A percentile compares a stretch with the other conserved stretches of the same genome.
Conservation (phyloP, 805 yeast species). For the Candida loeiensis region DNA sequence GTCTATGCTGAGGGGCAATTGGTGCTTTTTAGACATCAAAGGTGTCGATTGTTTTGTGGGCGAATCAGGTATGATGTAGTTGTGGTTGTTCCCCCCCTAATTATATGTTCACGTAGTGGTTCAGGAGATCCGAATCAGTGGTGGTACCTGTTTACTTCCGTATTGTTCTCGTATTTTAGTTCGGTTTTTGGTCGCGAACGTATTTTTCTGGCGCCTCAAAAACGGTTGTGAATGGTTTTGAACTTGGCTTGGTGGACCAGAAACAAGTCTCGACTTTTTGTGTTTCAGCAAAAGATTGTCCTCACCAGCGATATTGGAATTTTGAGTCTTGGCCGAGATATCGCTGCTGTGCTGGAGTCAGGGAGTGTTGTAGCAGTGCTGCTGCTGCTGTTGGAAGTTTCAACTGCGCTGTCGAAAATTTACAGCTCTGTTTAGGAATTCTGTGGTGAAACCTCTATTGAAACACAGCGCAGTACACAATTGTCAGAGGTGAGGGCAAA, state of each 20-base stretch:
- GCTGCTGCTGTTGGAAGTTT: not conserved
- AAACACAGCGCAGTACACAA: slow-evolving; percentile 3
- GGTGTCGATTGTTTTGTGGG: not conserved
- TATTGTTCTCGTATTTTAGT: not conserved
- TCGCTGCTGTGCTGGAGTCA: not conserved
- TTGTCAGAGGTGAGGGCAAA: slow-evolving; percentile 2
- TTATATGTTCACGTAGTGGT: too few relatives aligned
- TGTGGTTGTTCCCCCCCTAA: not conserved
- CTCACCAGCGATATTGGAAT: not conserved
- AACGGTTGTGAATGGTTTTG: slow-evolving; percentile 3
- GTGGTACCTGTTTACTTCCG: slow-evolving; percentile 2
- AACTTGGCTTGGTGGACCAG: slow-evolving; percentile 1
- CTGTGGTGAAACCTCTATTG: slow-evolving; percentile 1
- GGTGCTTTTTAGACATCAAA: not conserved
- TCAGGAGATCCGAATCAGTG: not conserved
- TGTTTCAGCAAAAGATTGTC: not conserved
- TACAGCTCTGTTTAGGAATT: slow-evolving; percentile 1
- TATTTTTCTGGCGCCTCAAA: slow-evolving; percentile 5
- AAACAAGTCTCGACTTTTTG: not conserved
- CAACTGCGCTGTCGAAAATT: not conserved
- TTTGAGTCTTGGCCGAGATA: not conserved
- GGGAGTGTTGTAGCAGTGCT: not conserved
- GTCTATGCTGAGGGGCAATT: slow-evolving; percentile 4
- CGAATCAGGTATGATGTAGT: too few relatives aligned
- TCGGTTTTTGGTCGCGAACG: slow-evolving; percentile 1